phyloP scores from a whole-genome alignment of 768 basidiomycete species.

The Leccinum longicurvipes region DNA sequence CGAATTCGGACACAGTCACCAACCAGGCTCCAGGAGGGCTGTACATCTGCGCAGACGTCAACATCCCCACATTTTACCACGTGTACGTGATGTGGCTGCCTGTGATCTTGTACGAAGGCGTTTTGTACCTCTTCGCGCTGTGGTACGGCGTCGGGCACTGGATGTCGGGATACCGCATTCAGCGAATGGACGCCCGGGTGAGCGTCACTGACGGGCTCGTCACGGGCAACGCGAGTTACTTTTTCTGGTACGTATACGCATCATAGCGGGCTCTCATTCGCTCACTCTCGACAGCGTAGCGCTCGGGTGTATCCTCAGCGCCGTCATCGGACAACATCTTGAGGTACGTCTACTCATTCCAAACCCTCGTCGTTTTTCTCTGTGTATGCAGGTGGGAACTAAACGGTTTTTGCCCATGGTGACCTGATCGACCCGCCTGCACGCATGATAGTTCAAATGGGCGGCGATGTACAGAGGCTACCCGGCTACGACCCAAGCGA shows the following conservation, averaged over 20 bases:
- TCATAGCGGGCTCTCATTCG: no score
- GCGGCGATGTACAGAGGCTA: slow-evolving; percentile 1
- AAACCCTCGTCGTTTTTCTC: neutral
- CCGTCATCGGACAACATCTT: neutral
- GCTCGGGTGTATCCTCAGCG: neutral
- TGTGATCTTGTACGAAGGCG: slow-evolving; percentile 6
- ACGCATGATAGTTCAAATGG: neutral
- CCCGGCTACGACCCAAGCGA: neutral
- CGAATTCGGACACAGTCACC: neutral
- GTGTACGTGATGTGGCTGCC: slow-evolving; percentile 8
- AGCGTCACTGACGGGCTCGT: neutral
- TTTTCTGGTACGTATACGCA: neutral
- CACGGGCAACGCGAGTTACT: slow-evolving; percentile 1
- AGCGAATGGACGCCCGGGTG: neutral
- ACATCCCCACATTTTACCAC: neutral
- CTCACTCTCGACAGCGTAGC: neutral
- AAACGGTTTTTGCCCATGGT: neutral
- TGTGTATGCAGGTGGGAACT: neutral
- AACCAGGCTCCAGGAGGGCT: neutral
- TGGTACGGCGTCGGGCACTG: neutral
- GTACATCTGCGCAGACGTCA: slow-evolving; percentile 4
- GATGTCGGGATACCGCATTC: neutral
- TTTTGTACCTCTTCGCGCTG: slow-evolving; percentile 7
- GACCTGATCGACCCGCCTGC: neutral
- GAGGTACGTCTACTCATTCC: neutral